These are phyloP conservation scores for Parathielavia appendiculata DNA, from an alignment of 495 filamentous ascomycete genomes.

Conservation along the genomic window DNA sequence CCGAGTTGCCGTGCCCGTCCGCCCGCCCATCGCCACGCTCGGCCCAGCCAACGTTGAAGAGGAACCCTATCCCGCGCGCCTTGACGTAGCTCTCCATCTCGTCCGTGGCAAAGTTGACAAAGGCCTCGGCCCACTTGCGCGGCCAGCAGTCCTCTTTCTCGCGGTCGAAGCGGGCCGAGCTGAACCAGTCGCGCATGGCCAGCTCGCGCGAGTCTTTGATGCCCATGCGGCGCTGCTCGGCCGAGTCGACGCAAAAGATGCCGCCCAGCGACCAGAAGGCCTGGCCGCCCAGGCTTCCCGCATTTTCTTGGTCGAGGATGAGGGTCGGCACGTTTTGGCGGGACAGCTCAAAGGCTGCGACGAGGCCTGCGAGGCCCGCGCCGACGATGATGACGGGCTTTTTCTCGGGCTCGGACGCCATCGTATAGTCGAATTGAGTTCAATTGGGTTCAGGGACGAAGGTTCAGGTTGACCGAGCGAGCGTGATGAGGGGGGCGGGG, in stretches of 20 bases:
- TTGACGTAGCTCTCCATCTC: constrained; percentile 48
- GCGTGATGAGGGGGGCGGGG: background rate
- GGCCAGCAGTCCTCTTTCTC: constrained; percentile 46
- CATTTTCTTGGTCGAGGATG: constrained; percentile 48
- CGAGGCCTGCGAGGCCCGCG: constrained; percentile 48
- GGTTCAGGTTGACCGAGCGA: background rate
- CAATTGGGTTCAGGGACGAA: background rate
- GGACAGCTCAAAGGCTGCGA: constrained; percentile 49
- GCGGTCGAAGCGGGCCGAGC: constrained; percentile 47
- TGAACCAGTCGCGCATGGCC: constrained; percentile 48
- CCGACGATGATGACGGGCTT: constrained; percentile 48
- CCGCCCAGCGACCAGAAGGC: constrained; percentile 54
- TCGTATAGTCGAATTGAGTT: background rate
- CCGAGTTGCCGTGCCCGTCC: constrained; percentile 49
- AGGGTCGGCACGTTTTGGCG: constrained; percentile 35
- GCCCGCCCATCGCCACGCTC: constrained; percentile 47
- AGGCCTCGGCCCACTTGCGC: constrained; percentile 49
- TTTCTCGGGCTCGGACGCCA: background rate
- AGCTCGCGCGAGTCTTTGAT: constrained; percentile 46
- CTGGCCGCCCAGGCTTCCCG: constrained; percentile 45
- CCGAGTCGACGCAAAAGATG: constrained; percentile 47
- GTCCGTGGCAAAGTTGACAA: constrained; percentile 48
- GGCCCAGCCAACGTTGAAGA: constrained; percentile 46
- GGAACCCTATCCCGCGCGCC: constrained; percentile 40
- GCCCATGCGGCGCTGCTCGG: constrained; percentile 46